Evolutionary conservation across 164 flowering plant genomes (phyloP).

Genomic region (Brasenia schreberi): DNA sequence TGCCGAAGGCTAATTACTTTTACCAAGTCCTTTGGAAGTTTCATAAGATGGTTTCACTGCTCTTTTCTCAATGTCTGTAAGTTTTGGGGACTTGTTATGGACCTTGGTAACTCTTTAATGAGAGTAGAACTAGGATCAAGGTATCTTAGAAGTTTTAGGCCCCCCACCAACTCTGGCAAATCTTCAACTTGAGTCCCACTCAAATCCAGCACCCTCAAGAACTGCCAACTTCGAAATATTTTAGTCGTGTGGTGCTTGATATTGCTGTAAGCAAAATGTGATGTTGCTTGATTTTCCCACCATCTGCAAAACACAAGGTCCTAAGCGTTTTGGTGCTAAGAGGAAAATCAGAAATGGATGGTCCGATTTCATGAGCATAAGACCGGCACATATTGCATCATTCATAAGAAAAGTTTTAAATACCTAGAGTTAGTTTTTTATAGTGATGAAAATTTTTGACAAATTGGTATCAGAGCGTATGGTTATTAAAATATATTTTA

Average conservation of each 20-base stretch:
- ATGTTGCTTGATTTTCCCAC: no score
- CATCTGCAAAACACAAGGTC: not conserved
- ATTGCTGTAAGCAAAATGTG: not conserved
- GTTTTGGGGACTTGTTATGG: not conserved
- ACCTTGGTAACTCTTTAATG: conserved; percentile 11
- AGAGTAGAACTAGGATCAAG: conserved; percentile 16
- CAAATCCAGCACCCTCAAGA: conserved; percentile 5
- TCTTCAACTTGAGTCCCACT: not conserved
- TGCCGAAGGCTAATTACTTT: conserved; percentile 1
- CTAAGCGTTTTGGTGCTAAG: not conserved
- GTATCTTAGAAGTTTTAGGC: conserved; percentile 16
- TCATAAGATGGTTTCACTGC: not conserved
- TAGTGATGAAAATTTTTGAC: no score
- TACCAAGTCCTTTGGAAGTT: not conserved
- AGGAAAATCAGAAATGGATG: not conserved
- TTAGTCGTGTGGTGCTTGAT: not conserved
- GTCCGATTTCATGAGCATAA: not conserved
- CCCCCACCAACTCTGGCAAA: conserved; percentile 5
- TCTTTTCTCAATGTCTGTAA: not conserved
- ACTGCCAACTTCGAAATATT: not conserved
- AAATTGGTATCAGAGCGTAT: no score
- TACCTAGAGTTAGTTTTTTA: no score
- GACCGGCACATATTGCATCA: no score
- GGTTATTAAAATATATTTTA: no score
- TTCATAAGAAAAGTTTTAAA: no score